Percentiles rank a stretch among this genome's conserved stretches.
Evolutionary conservation across 2,329 filamentous ascomycete genomes (phyloP).

Genomic region (Neonectria hederae): DNA sequence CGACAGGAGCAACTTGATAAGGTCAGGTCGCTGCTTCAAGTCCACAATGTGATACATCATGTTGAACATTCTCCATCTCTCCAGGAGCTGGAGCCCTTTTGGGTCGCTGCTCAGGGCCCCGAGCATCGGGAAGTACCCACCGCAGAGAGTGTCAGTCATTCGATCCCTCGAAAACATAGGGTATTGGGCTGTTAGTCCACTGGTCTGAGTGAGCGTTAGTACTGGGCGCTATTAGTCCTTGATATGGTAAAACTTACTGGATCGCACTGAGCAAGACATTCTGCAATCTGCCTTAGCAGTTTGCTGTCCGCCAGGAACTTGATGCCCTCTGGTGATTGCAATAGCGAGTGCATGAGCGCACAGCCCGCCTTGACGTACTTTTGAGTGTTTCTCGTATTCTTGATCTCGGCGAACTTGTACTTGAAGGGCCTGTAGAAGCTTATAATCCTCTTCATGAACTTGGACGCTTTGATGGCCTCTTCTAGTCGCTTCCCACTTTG

Average conservation of each 20-base stretch:
- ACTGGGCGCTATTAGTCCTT: slow-evolving; percentile 19
- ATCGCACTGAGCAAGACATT: slow-evolving; percentile 95
- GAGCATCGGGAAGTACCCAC: slow-evolving; percentile 93
- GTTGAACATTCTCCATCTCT: slow-evolving; percentile 97
- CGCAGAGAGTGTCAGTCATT: slow-evolving; percentile 85
- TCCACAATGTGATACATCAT: slow-evolving; percentile 99
- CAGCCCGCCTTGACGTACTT: slow-evolving; percentile 93
- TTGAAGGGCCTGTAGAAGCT: slow-evolving; percentile 98
- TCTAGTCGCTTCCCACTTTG: slow-evolving; percentile 91
- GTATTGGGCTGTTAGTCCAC: slow-evolving; percentile 79
- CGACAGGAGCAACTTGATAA: slow-evolving; percentile 86
- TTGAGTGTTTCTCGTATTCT: slow-evolving; percentile 91
- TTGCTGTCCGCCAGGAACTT: slow-evolving; percentile 92
- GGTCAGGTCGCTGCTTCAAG: slow-evolving; percentile 86
- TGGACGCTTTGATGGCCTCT: slow-evolving; percentile 92
- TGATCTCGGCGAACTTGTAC: slow-evolving; percentile 89
- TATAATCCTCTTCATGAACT: slow-evolving; percentile 93
- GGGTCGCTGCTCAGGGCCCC: slow-evolving; percentile 85
- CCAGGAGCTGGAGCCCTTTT: slow-evolving; percentile 87
- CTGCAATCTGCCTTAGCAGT: slow-evolving; percentile 89
- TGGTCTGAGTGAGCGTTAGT: slow-evolving; percentile 58
- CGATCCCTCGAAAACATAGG: slow-evolving; percentile 90
- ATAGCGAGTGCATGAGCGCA: slow-evolving; percentile 83
- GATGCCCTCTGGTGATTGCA: slow-evolving; percentile 86
- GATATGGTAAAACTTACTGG: slow-evolving; percentile 63